Percentiles rank a stretch among this genome's conserved stretches.
These are phyloP conservation scores for Trichoderma sp. DNA, from an alignment of 2,329 filamentous ascomycete genomes.

Conservation along the genomic window DNA sequence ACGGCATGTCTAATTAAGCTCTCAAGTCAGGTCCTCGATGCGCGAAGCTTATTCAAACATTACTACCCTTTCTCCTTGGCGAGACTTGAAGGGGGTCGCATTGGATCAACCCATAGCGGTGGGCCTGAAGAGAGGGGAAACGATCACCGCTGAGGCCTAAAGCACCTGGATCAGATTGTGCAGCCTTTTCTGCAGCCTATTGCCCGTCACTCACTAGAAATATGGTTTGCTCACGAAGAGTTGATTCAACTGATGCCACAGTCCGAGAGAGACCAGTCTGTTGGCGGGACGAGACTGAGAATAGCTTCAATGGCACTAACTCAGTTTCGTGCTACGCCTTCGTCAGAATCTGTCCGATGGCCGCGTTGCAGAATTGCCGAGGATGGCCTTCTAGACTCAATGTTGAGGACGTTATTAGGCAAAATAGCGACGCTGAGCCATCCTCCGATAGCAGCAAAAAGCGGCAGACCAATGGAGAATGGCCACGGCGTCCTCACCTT, in stretches of 20 bases:
- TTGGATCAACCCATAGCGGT: not conserved
- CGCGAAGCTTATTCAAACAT: conserved; percentile 5
- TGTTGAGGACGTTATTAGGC: not conserved
- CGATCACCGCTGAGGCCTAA: not conserved
- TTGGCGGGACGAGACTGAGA: not conserved
- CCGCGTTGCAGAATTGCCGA: too few relatives aligned
- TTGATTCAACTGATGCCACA: not conserved
- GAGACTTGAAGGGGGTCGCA: conserved; percentile 2
- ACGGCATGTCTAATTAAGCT: conserved; percentile 7
- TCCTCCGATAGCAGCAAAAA: not conserved
- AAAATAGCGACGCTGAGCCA: not conserved
- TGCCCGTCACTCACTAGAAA: not conserved
- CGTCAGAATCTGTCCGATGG: not conserved
- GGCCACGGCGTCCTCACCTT: too few relatives aligned
- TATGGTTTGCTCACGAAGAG: not conserved
- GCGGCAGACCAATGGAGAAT: not conserved
- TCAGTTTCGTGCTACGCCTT: not conserved
- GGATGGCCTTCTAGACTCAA: too few relatives aligned
- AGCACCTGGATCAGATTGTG: not conserved
- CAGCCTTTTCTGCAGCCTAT: not conserved
- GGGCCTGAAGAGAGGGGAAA: conserved; percentile 13
- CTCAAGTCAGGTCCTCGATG: not conserved
- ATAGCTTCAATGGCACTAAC: not conserved
- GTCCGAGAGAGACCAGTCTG: not conserved
- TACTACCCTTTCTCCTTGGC: conserved; percentile 13